A percentile compares a stretch with the other conserved stretches of the same genome.
phyloP scores from a whole-genome alignment of 306 rosid species.

The Trifolium fragiferum region DNA sequence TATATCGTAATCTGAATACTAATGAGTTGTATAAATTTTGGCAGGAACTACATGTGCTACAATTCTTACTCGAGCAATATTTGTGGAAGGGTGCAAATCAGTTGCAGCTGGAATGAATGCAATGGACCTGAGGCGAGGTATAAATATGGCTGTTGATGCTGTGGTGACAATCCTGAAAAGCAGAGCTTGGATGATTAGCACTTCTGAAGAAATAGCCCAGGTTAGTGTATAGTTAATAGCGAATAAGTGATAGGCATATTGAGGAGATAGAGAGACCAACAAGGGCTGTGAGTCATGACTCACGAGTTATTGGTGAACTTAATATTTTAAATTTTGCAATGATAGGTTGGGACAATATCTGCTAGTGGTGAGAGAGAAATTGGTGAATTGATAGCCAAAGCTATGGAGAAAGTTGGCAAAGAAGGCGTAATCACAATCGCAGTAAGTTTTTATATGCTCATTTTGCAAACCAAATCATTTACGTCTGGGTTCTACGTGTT shows the following conservation, averaged over 20 bases:
- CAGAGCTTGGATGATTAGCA: slow-evolving; percentile 93
- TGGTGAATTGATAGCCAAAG: slow-evolving; percentile 95
- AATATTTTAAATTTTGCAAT: neutral
- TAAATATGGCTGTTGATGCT: slow-evolving; percentile 84
- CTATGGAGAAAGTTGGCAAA: slow-evolving; percentile 98
- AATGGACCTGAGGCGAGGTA: slow-evolving; percentile 95
- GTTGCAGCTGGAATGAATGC: slow-evolving; percentile 99
- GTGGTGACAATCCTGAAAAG: slow-evolving; percentile 91
- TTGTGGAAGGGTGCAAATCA: slow-evolving; percentile 93
- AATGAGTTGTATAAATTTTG: slow-evolving; percentile 28
- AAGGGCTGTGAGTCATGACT: neutral
- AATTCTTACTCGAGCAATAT: slow-evolving; percentile 85
- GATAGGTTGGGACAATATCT: slow-evolving; percentile 93
- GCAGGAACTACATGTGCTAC: slow-evolving; percentile 98
- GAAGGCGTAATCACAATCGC: slow-evolving; percentile 94
- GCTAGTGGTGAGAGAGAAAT: slow-evolving; percentile 95
- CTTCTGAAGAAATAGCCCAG: slow-evolving; percentile 97
- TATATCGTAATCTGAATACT: no score
- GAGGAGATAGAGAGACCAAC: neutral
- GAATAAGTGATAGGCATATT: neutral
- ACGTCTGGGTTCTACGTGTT: neutral
- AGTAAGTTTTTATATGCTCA: slow-evolving; percentile 53
- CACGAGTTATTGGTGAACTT: neutral
- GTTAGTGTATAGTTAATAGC: slow-evolving; percentile 46
- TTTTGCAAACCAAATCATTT: neutral